Conservation (phyloP, 225 moss, liverwort and hornwort species). For the Straminergon stramineum region DNA sequence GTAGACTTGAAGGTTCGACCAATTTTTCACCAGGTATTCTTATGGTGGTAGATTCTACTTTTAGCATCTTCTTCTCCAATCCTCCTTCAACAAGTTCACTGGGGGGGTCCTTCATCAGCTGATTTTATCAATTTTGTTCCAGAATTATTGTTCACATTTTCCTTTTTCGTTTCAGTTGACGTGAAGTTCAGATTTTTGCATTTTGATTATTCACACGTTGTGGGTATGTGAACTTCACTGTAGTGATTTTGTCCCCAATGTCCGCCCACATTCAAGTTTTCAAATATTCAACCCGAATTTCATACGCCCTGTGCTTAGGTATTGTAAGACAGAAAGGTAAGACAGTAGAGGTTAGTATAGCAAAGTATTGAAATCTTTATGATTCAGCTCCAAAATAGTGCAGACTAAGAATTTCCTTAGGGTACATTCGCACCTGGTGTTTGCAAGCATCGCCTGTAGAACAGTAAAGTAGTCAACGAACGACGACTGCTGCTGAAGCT, state of each 20-base stretch:
- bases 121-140: not conserved
- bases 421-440: too few species aligned
- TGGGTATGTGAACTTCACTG: not conserved
- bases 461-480: too few species aligned
- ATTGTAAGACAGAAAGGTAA: not conserved
- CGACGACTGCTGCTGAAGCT: too few species aligned
- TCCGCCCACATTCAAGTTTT: not conserved
- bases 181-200: not conserved
- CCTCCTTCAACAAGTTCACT: not conserved
- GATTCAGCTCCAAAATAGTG: not conserved
- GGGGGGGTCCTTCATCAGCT: not conserved
- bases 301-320: not conserved
- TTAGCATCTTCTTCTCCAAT: not conserved
- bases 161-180: not conserved
- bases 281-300: not conserved
- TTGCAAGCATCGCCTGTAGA: too few species aligned
- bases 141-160: not conserved
- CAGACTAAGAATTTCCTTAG: too few species aligned
- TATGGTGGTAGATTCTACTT: constrained; percentile 4
- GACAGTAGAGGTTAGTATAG: not conserved
- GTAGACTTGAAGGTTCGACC: not conserved
- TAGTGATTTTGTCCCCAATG: not conserved
- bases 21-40: constrained; percentile 11
- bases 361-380: too few species aligned
- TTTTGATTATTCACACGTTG: not conserved